Evolutionary conservation across 2,329 filamentous ascomycete species (phyloP), one percentile per base, ranked within the genome.

Genomic region (Sarocladium strictum): DNA sequence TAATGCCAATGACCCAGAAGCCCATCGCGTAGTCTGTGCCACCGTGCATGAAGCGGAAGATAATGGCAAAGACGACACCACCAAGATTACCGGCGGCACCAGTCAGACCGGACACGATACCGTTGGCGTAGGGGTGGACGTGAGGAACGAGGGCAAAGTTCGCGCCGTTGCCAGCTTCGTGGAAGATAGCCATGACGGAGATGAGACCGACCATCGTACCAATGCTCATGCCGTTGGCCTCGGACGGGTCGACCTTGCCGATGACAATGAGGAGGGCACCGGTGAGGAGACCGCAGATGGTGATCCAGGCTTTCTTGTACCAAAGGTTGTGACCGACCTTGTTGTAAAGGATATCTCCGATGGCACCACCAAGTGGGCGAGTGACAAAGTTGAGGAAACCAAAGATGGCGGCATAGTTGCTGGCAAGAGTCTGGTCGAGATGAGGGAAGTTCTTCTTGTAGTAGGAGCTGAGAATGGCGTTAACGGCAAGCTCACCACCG

Each of bases 101-200:
- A 0, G 90, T 86, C 33, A 89, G 74, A 12, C 91, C 91, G 1
- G 86, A 89, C 6, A 96, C 79, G 55, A 80, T 67, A 14, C 90
- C 91, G 68, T 96, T 96, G 57, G 90, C 89, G 57, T 79, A 80
- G 1, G 90, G 89, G 69, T 92, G 87, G 1, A 96, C 86, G 65
- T 96, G 92, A 3, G 91, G 90, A 23, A 96, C 86, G 5, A 96
- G 78, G 0, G 89, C 83, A 69, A 94, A 96, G 72, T 89, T 94
- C 38, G 89, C 85, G 0, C 92, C 92, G 65, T 96, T 96, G 40
- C 85, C 85, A 2, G 87, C 89, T 67, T 95, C 90, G 41, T 91
- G 72, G 73, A 96, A 96, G 66, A 96, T 78, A 1, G 88, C 89
- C 72, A 91, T 79, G 10, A 89, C 79, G 1, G 86, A 85, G 9